phyloP scores from a whole-genome alignment of 2,329 filamentous ascomycete species.

The Penicillium griseofulvum region DNA sequence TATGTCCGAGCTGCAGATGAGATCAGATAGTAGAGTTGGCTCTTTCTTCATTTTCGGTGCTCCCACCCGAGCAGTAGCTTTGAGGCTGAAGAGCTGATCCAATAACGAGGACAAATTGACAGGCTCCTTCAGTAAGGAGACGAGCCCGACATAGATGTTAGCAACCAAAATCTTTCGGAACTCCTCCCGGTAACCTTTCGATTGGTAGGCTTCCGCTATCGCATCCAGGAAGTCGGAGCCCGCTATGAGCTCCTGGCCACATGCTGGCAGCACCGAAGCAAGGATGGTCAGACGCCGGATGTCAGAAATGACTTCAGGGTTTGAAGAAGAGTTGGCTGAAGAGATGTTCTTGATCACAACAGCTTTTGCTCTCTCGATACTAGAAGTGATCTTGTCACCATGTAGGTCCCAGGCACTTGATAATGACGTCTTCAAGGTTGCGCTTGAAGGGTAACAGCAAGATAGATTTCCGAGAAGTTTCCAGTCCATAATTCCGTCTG shows the following conservation, averaged over 20 bases:
- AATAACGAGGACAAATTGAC: conserved; percentile 72
- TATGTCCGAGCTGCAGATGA: conserved; percentile 77
- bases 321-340: conserved; percentile 8
- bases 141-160: conserved; percentile 71
- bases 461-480: conserved; percentile 67
- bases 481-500: conserved; percentile 58
- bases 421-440: conserved; percentile 54
- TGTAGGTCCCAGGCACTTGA: conserved; percentile 47
- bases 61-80: conserved; percentile 66
- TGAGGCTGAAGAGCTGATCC: conserved; percentile 80
- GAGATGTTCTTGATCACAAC: conserved; percentile 33
- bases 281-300: conserved; percentile 42
- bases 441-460: conserved; percentile 64
- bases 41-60: conserved; percentile 39
- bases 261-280: conserved; percentile 41
- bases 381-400: conserved; percentile 33
- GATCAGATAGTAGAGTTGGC: conserved; percentile 70
- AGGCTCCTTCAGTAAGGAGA: conserved; percentile 65
- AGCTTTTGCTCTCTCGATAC: conserved; percentile 38
- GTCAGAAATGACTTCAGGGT: conserved; percentile 21
- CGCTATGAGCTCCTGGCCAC: conserved; percentile 65
- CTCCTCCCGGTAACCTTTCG: conserved; percentile 55
- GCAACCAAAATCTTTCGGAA: conserved; percentile 68
- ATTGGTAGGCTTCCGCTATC: conserved; percentile 50
- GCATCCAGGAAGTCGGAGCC: conserved; percentile 87